These are phyloP conservation scores for Komagataella mondaviorum DNA, from an alignment of 805 yeast species.

Conservation along the genomic window DNA sequence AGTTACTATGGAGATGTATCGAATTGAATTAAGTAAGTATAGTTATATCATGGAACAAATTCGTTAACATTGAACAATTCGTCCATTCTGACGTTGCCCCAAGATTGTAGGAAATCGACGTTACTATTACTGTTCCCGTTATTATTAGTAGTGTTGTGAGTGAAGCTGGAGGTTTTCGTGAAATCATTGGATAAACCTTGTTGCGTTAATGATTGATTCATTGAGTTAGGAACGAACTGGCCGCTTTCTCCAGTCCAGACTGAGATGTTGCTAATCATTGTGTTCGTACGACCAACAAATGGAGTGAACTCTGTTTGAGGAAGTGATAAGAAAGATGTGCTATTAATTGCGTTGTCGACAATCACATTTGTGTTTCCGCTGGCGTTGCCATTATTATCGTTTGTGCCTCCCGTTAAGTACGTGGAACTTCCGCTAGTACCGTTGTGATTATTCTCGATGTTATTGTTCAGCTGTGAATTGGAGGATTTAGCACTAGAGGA, in stretches of 20 bases:
- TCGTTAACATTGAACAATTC: background rate
- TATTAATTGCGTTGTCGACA: background rate
- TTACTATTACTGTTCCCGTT: conserved; percentile 1
- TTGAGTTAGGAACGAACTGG: conserved; percentile 21
- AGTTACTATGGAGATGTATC: background rate
- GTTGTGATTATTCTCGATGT: background rate
- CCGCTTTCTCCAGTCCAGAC: conserved; percentile 43
- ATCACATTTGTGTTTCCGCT: background rate
- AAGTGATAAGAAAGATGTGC: conserved; percentile 4
- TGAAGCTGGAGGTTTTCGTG: background rate
- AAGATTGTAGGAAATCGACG: conserved; percentile 8
- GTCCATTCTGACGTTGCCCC: conserved; percentile 6
- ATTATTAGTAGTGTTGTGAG: background rate
- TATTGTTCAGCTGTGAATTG: conserved; percentile 14
- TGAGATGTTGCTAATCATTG: conserved; percentile 48
- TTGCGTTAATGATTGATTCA: background rate
- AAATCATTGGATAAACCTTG: background rate
- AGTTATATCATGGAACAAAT: background rate
- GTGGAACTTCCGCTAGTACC: conserved; percentile 2
- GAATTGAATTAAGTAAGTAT: background rate
- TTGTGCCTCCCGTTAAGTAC: background rate
- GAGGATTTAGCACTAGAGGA: conserved; percentile 12
- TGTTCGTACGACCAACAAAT: conserved; percentile 34
- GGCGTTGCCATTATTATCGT: background rate
- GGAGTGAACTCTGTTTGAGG: conserved; percentile 1